A percentile compares a stretch with the other conserved stretches of the same genome.
Conservation (phyloP, 2,329 filamentous ascomycete species). For the Fusarium continuum region DNA sequence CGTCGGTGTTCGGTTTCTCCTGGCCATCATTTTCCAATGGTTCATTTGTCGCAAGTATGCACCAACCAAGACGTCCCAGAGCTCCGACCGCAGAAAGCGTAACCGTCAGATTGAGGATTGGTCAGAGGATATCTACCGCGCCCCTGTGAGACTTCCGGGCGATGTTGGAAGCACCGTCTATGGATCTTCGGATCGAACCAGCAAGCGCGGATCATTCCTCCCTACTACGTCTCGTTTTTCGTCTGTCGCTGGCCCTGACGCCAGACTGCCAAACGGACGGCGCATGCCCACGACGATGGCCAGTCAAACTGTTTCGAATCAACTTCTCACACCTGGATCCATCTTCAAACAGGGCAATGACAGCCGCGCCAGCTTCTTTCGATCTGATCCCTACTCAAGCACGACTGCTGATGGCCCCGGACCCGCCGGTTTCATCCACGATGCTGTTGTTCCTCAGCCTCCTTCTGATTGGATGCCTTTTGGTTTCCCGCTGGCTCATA, state of each 20-base stretch:
- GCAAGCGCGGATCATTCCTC: constrained; percentile 87
- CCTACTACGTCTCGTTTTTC: constrained; percentile 96
- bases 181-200: constrained; percentile 69
- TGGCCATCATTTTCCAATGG: constrained; percentile 95
- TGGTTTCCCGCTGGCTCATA: constrained; percentile 91
- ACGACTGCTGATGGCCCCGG: constrained; percentile 75
- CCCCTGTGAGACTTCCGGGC: constrained; percentile 81
- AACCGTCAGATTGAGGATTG: constrained; percentile 97
- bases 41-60: constrained; percentile 89
- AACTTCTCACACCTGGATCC: constrained; percentile 73
- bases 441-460: constrained; percentile 93
- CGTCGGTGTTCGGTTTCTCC: constrained; percentile 84
- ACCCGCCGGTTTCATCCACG: constrained; percentile 94
- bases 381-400: constrained; percentile 63
- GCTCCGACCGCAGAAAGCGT: constrained; percentile 81
- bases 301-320: constrained; percentile 80
- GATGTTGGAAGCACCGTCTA: constrained; percentile 74
- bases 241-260: constrained; percentile 82
- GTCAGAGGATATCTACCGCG: constrained; percentile 96
- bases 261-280: constrained; percentile 56
- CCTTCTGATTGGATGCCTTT: constrained; percentile 98
- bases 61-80: constrained; percentile 84
- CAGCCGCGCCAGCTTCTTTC: constrained; percentile 72
- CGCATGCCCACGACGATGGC: constrained; percentile 90
- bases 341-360: constrained; percentile 76